Conservation (phyloP, 2,329 filamentous ascomycete species). For the Colletotrichum sp. region DNA sequence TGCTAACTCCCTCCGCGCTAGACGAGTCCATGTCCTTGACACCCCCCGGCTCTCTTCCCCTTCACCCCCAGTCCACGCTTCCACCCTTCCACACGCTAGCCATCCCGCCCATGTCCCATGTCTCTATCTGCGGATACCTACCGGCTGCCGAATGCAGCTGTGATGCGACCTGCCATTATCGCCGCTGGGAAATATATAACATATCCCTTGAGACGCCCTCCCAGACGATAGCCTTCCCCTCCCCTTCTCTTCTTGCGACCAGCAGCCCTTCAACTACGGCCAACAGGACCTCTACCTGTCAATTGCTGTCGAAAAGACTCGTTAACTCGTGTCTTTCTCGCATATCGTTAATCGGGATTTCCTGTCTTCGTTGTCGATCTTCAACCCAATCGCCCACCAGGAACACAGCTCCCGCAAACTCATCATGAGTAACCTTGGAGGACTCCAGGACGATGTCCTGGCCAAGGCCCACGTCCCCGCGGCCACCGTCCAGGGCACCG, state of each 20-base stretch:
- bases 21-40: conserved; percentile 13
- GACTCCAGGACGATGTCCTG: conserved; percentile 22
- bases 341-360: neutral
- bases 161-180: conserved; percentile 3
- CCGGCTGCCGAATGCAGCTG: conserved; percentile 17
- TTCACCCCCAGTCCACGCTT: neutral
- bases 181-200: conserved; percentile 15
- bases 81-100: conserved; percentile 4
- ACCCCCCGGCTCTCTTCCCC: neutral
- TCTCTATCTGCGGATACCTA: conserved; percentile 14
- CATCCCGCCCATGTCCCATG: neutral
- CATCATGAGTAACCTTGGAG: conserved; percentile 23
- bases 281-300: neutral
- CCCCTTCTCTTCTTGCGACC: neutral
- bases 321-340: conserved; percentile 19
- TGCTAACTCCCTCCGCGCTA: neutral
- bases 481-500: conserved; percentile 23
- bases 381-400: neutral
- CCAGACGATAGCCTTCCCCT: neutral
- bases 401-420: neutral
- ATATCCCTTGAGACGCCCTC: neutral
- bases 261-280: conserved; percentile 14
- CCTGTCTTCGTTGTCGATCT: neutral
- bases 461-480: conserved; percentile 24
- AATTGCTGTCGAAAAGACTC: conserved; percentile 19